Base-by-base conservation (phyloP, 2,329 filamentous ascomycete genomes). In the Neofusicoccum sp. region DNA sequence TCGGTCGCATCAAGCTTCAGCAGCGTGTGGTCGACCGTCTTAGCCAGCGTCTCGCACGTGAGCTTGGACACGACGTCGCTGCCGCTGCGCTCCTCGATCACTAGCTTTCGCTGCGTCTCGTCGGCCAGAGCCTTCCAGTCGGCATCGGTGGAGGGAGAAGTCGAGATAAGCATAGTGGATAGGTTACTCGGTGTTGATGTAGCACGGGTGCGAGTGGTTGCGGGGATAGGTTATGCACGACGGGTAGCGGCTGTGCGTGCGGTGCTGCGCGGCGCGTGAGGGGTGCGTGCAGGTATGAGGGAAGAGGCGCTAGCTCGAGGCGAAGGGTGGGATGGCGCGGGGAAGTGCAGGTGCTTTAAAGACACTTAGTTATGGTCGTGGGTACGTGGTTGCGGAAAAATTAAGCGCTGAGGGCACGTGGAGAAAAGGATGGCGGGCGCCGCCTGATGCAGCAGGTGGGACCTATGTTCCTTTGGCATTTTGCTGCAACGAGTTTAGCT, bases 1-100 rank as follows among this genome's bases (percentile, higher is more conserved):
- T 71, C 66, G 30, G 78, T 82, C 8, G 78, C 75, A 65, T 81
- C 79, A 56, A 79, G 66, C 67, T 80, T 81, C 61, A 82, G 67
- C n/a, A 81, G 69, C 3, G 79, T 81, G 67, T 82, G 79, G 67
- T 82, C 79, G 30, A 82, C 73, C 24, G 71, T 74, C 64, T 72
- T 68, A 2, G 73, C 71, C 61, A 76, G 64, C 58, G 38, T 31
- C 34, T 40, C 34, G 6, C 40, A 28, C 26, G 51, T 56, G n/a
- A 56, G 70, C 60, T 63, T 69, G 59, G 70, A 70, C 30, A 66
- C 67, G 60, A 68, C 20, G 14, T 33, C 51, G 28, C 43, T 43
- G 26, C 51, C 28, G 12, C 28, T 33, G 9, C 7, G 9, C 33
- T 45, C 41, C 16, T 58, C 54, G 54, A 48, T 36, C 41, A 47